Evolutionary conservation across 2,329 filamentous ascomycete species (phyloP).

Genomic region (Cladosporium halotolerans): DNA sequence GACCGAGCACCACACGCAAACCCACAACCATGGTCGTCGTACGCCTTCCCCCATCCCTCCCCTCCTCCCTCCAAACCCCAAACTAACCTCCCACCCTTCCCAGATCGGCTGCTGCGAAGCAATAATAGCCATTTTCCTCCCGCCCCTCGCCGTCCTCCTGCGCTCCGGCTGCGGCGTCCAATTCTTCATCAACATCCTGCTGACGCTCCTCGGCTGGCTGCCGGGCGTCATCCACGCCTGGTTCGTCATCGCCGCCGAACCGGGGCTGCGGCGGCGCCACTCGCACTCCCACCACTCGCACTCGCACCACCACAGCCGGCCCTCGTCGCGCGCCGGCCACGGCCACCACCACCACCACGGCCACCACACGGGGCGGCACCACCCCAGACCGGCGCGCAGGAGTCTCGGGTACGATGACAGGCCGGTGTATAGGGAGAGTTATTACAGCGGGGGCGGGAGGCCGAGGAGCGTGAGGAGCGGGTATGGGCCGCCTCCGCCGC

Average conservation of each 20-base stretch:
- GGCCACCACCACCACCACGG: not conserved
- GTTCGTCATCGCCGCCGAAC: conserved; percentile 43
- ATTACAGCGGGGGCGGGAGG: not conserved
- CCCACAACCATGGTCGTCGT: not conserved
- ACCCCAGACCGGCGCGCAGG: not conserved
- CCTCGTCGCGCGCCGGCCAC: not conserved
- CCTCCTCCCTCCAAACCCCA: not conserved
- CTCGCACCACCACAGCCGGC: not conserved
- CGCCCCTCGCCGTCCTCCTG: conserved; percentile 82
- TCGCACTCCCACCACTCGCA: not conserved
- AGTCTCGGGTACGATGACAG: too few species aligned
- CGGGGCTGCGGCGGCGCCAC: not conserved
- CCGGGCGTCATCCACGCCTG: conserved; percentile 70
- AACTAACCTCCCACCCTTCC: not conserved
- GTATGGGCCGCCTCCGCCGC: conserved; percentile 2
- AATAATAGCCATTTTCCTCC: conserved; percentile 76
- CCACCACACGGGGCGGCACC: not conserved
- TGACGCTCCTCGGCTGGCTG: conserved; percentile 65
- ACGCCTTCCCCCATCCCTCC: not conserved
- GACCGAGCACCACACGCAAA: not conserved
- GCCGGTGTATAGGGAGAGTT: not conserved
- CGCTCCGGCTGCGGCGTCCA: conserved; percentile 79
- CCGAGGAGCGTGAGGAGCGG: not conserved
- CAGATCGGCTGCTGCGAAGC: conserved; percentile 14
- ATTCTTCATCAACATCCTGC: conserved; percentile 81